phyloP scores from a whole-genome alignment of 495 filamentous ascomycete genomes.

The Niebla homalea region DNA sequence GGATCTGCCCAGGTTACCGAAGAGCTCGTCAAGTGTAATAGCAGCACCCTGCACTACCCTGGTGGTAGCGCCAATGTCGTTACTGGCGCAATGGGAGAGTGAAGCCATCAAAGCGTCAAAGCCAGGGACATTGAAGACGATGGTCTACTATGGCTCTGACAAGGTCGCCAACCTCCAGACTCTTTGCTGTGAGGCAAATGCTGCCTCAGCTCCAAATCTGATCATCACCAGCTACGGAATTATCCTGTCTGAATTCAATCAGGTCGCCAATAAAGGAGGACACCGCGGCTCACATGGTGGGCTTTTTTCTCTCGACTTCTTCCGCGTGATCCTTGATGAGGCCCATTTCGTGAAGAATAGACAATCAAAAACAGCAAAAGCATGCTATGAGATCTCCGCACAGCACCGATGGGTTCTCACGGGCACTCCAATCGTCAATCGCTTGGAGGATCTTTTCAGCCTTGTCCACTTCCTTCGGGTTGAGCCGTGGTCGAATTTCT shows the following conservation, averaged over 20 bases:
- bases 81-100: conserved; percentile 91
- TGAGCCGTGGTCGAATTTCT: conserved; percentile 96
- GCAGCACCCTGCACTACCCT: conserved; percentile 79
- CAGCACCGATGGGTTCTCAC: conserved; percentile 88
- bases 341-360: conserved; percentile 91
- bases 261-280: conserved; percentile 41
- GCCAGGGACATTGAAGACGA: conserved; percentile 62
- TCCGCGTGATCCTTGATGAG: conserved; percentile 89
- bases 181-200: conserved; percentile 63
- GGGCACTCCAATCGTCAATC: conserved; percentile 93
- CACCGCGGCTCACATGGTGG: conserved; percentile 51
- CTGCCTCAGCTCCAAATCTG: conserved; percentile 63
- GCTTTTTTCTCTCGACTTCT: conserved; percentile 83
- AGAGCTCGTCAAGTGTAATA: conserved; percentile 37
- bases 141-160: conserved; percentile 85
- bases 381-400: conserved; percentile 78
- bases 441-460: conserved; percentile 92
- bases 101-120: conserved; percentile 82
- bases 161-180: conserved; percentile 62
- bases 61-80: conserved; percentile 87
- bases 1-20: conserved; percentile 44
- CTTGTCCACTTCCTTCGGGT: conserved; percentile 82
- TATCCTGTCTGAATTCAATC: conserved; percentile 77
- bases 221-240: conserved; percentile 95
- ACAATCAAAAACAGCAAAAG: conserved; percentile 74